Evolutionary conservation across 1,284 basidiomycete genomes (phyloP).

Genomic region (Chondrostereum purpureum): DNA sequence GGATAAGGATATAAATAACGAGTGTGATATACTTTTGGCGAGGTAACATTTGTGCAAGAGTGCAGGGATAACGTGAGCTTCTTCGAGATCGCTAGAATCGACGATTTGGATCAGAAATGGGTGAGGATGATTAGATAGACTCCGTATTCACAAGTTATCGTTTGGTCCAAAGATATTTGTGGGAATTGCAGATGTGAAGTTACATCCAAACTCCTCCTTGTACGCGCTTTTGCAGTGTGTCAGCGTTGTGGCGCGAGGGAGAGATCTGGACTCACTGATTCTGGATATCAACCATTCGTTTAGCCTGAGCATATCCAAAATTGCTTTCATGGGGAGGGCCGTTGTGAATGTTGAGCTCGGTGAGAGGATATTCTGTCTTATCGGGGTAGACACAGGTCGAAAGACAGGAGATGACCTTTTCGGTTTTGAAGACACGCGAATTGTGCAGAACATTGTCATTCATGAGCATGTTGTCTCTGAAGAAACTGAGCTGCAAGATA

Average conservation of each 20-base stretch:
- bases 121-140: conserved; percentile 1
- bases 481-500: conserved; percentile 64
- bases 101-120: conserved; percentile 6
- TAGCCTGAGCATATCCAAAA: conserved; percentile 90
- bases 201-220: conserved; percentile 84
- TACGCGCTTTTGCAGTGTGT: conserved; percentile 85
- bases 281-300: conserved; percentile 88
- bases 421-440: conserved; percentile 53
- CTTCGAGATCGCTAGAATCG: conserved; percentile 68
- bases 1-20: conserved; percentile 1
- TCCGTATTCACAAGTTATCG: conserved; percentile 62
- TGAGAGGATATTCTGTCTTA: conserved; percentile 82
- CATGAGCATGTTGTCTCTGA: conserved; percentile 85
- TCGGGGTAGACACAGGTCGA: conserved; percentile 89
- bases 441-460: conserved; percentile 85
- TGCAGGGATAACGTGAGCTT: conserved; percentile 86
- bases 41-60: conserved; percentile 85
- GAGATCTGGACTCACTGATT: conserved; percentile 62
- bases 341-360: conserved; percentile 81
- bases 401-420: conserved; percentile 80
- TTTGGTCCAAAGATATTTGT: conserved; percentile 87
- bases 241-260: not conserved
- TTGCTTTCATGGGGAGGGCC: conserved; percentile 87
- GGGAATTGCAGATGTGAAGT: conserved; percentile 89
- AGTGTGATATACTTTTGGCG: conserved; percentile 61